These are phyloP conservation scores for Colletotrichum costaricense DNA, from an alignment of 2,329 filamentous ascomycete genomes.

Conservation along the genomic window DNA sequence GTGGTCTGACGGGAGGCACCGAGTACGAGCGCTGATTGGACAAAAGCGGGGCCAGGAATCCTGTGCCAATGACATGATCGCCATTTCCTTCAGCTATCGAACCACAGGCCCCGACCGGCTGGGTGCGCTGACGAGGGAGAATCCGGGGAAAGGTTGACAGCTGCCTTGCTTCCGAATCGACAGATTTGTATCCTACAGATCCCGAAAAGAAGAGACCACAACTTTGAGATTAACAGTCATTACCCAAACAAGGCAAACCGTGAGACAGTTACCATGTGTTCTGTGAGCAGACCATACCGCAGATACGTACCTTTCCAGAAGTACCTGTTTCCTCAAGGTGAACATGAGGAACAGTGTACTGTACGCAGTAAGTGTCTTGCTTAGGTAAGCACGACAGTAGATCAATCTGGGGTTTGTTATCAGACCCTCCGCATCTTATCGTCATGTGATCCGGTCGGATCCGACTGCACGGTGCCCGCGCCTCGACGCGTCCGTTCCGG, in stretches of 20 bases:
- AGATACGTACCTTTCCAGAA: conserved; percentile 2
- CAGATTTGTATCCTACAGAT: conserved; percentile 7
- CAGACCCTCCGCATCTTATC: conserved; percentile 20
- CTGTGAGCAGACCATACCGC: not conserved
- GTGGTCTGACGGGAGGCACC: conserved; percentile 36
- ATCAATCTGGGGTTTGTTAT: conserved; percentile 32
- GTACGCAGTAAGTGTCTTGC: not conserved
- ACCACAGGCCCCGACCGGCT: conserved; percentile 27
- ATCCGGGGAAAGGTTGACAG: conserved; percentile 27
- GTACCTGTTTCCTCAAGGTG: not conserved
- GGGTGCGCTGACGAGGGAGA: conserved; percentile 14
- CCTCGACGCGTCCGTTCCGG: conserved; percentile 20
- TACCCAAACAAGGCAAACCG: not conserved
- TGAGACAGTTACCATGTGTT: not conserved
- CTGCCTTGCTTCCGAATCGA: conserved; percentile 13
- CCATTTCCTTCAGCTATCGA: conserved; percentile 28
- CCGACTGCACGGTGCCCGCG: conserved; percentile 20
- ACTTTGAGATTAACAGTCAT: not conserved
- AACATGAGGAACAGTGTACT: too few relatives aligned
- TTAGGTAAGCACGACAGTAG: not conserved
- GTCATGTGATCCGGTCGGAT: conserved; percentile 34
- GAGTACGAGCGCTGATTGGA: conserved; percentile 30
- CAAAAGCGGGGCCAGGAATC: conserved; percentile 7
- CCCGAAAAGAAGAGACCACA: conserved; percentile 6
- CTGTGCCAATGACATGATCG: conserved; percentile 33